These are phyloP conservation scores for Sporothrix protearum DNA, from an alignment of 2,329 filamentous ascomycete genomes.

Conservation along the genomic window DNA sequence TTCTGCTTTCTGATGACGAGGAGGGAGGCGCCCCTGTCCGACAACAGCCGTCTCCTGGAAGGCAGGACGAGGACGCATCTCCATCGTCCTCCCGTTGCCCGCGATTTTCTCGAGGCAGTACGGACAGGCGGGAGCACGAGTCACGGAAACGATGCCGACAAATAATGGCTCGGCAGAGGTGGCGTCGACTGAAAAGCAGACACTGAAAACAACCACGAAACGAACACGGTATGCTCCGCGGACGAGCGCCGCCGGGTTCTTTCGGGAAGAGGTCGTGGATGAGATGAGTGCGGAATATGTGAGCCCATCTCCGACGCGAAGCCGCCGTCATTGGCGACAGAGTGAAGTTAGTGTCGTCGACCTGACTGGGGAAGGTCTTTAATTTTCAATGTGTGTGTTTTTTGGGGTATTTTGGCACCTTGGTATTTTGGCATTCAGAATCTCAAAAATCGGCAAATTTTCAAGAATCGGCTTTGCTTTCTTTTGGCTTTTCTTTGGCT, in stretches of 20 bases:
- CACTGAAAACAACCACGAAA: not conserved
- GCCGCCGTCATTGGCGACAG: conserved; percentile 16
- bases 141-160: not conserved
- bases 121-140: not conserved
- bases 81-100: not conserved
- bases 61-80: not conserved
- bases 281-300: conserved; percentile 16
- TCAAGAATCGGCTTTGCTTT: not conserved
- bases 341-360: conserved; percentile 21
- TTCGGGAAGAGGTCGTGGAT: conserved; percentile 31
- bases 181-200: not conserved
- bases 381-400: not conserved
- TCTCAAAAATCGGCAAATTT: too few relatives aligned
- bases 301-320: not conserved
- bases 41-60: not conserved
- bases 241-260: conserved; percentile 32
- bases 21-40: not conserved
- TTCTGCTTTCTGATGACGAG: conserved; percentile 18
- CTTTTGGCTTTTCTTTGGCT: not conserved
- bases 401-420: not conserved
- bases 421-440: not conserved
- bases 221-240: conserved; percentile 31
- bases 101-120: not conserved
- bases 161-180: too few relatives aligned
- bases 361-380: conserved; percentile 7